These are phyloP conservation scores for Secale cereale DNA, from an alignment of 176 grass and related monocot species.

Conservation along the genomic window DNA sequence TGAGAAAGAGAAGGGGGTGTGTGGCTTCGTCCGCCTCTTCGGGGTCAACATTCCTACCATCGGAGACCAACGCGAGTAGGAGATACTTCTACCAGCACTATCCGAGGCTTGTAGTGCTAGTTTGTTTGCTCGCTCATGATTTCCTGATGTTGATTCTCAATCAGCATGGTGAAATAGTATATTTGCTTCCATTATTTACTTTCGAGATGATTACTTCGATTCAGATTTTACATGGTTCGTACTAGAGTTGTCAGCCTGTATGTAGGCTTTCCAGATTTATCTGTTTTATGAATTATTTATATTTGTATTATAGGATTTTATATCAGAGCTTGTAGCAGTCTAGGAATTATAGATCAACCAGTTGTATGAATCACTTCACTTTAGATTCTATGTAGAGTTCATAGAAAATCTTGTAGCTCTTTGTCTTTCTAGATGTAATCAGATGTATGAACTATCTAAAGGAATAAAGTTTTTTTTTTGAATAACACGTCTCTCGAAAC, in stretches of 20 bases:
- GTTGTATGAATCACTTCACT: neutral
- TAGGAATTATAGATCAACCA: neutral
- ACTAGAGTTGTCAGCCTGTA: neutral
- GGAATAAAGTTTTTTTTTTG: neutral
- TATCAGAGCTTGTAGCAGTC: neutral
- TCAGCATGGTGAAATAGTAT: neutral
- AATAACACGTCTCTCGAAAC: neutral
- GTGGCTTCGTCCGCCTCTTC: neutral
- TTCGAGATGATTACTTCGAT: neutral
- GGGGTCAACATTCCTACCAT: neutral
- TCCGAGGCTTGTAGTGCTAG: neutral
- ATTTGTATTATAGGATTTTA: neutral
- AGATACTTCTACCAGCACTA: neutral
- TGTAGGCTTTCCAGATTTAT: slow-evolving; percentile 8
- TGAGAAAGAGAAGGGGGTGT: neutral
- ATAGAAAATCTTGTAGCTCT: neutral
- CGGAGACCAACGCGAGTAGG: neutral
- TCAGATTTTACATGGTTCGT: neutral
- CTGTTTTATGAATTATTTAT: neutral
- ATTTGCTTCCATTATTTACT: neutral
- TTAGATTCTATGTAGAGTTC: neutral
- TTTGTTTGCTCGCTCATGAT: neutral
- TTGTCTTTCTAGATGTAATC: neutral
- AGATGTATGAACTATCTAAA: neutral
- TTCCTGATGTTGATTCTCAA: neutral